These are phyloP conservation scores for Pleurotus sapidus DNA, from an alignment of 768 basidiomycete genomes.

Conservation along the genomic window DNA sequence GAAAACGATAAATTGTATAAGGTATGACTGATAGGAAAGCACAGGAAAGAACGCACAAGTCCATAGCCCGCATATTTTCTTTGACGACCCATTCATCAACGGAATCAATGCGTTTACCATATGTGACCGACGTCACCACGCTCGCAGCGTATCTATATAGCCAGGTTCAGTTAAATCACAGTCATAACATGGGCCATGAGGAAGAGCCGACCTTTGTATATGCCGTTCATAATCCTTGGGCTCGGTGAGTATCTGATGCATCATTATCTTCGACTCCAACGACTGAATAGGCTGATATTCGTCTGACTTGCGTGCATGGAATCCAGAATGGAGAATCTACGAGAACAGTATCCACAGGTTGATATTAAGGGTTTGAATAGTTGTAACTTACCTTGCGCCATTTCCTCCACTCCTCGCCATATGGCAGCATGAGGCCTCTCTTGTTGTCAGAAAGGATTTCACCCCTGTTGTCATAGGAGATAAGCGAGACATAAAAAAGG, in stretches of 20 bases:
- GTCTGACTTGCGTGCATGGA: conserved; percentile 37
- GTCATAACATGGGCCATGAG: too few species aligned
- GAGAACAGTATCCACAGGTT: too few species aligned
- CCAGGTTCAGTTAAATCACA: too few species aligned
- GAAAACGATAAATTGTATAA: too few species aligned
- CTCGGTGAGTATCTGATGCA: conserved; percentile 36
- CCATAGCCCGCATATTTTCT: conserved; percentile 41
- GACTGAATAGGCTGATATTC: conserved; percentile 45
- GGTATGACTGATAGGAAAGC: neutral
- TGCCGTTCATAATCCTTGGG: conserved; percentile 38
- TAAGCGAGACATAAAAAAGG: neutral
- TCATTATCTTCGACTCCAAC: conserved; percentile 41
- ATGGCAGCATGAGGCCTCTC: conserved; percentile 42
- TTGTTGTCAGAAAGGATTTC: conserved; percentile 45
- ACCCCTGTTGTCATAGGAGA: conserved; percentile 20
- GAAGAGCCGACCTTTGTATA: conserved; percentile 30
- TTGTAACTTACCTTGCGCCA: conserved; percentile 40
- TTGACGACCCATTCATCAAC: conserved; percentile 46
- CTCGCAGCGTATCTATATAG: conserved; percentile 38
- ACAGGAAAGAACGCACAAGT: conserved; percentile 32
- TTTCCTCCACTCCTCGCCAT: conserved; percentile 42
- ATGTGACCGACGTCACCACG: conserved; percentile 40
- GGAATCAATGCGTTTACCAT: conserved; percentile 39
- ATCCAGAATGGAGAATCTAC: conserved; percentile 42
- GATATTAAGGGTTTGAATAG: neutral